These are phyloP conservation scores for Ensete glaucum DNA, from an alignment of 176 grass and related monocot species.

Conservation along the genomic window DNA sequence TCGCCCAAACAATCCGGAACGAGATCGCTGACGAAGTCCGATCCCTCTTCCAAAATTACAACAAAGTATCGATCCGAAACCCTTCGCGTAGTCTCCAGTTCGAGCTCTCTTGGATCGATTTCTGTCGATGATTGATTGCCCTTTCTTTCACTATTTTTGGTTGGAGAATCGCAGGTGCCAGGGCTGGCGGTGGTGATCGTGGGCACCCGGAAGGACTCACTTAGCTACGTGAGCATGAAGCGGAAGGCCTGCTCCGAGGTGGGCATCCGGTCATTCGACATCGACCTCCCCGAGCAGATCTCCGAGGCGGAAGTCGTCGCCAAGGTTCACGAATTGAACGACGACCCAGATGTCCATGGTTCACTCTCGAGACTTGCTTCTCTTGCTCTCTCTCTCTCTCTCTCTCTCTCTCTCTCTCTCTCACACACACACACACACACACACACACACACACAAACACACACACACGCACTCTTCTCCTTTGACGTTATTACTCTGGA, in stretches of 20 bases:
- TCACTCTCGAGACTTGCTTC: not conserved
- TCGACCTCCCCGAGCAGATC: conserved; percentile 77
- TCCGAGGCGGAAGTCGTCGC: conserved; percentile 59
- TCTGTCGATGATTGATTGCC: no score
- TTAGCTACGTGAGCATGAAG: conserved; percentile 84
- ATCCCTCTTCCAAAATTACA: conserved; percentile 36
- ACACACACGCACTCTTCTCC: no score
- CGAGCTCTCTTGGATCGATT: no score
- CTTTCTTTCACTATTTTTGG: no score
- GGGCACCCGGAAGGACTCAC: conserved; percentile 82
- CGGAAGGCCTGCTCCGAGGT: conserved; percentile 88
- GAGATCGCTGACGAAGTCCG: conserved; percentile 61
- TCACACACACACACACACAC: no score
- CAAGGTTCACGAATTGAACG: conserved; percentile 77
- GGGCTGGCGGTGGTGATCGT: conserved; percentile 96
- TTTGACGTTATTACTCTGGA: no score
- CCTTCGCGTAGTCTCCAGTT: not conserved
- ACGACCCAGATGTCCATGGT: conserved; percentile 72
- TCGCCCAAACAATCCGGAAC: conserved; percentile 56
- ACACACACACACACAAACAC: no score
- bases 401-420: no score
- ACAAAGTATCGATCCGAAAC: conserved; percentile 14
- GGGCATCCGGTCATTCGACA: conserved; percentile 65
- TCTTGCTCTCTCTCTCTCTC: not conserved
- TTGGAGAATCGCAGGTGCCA: conserved; percentile 43